These are phyloP conservation scores for Cercospora zeae-maydis DNA, from an alignment of 2,329 filamentous ascomycete genomes.

Conservation along the genomic window DNA sequence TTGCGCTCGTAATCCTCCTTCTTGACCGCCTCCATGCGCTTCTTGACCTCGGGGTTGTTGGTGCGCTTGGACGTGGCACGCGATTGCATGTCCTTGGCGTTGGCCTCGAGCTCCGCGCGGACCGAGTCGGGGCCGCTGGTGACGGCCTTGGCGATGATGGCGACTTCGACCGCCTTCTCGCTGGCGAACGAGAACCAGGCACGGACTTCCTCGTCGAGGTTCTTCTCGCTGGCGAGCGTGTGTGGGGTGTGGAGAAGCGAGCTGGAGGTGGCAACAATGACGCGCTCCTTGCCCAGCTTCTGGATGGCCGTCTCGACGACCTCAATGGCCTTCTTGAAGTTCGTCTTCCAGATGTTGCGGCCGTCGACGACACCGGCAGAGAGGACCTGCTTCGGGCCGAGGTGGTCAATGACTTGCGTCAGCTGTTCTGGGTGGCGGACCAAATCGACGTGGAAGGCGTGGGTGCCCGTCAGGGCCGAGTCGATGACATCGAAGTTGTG, in stretches of 20 bases:
- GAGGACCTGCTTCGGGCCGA: conserved; percentile 84
- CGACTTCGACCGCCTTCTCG: conserved; percentile 89
- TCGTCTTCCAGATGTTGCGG: conserved; percentile 99
- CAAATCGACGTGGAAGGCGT: conserved; percentile 90
- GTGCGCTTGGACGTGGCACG: conserved; percentile 90
- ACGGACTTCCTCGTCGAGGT: conserved; percentile 84
- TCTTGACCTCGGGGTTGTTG: conserved; percentile 97
- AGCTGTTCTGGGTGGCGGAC: conserved; percentile 99
- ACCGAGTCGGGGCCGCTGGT: conserved; percentile 87
- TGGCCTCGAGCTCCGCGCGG: conserved; percentile 85
- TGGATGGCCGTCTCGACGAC: conserved; percentile 83
- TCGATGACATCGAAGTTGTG: conserved; percentile 91
- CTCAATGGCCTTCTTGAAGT: conserved; percentile 94
- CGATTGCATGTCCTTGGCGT: conserved; percentile 88
- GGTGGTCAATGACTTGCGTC: conserved; percentile 72
- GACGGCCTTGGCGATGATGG: conserved; percentile 93
- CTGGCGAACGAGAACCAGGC: conserved; percentile 99
- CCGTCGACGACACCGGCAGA: conserved; percentile 97
- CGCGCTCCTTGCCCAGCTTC: conserved; percentile 95
- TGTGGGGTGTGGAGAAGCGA: conserved; percentile 98
- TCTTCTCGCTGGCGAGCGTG: conserved; percentile 98
- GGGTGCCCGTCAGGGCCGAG: conserved; percentile 65
- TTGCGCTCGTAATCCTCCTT: conserved; percentile 85
- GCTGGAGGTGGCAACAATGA: conserved; percentile 94
- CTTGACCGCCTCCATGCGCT: conserved; percentile 85